Evolutionary conservation across 2,329 filamentous ascomycete genomes (phyloP), one percentile per base, ranked within the genome.

Genomic region (Triangularia setosa): DNA sequence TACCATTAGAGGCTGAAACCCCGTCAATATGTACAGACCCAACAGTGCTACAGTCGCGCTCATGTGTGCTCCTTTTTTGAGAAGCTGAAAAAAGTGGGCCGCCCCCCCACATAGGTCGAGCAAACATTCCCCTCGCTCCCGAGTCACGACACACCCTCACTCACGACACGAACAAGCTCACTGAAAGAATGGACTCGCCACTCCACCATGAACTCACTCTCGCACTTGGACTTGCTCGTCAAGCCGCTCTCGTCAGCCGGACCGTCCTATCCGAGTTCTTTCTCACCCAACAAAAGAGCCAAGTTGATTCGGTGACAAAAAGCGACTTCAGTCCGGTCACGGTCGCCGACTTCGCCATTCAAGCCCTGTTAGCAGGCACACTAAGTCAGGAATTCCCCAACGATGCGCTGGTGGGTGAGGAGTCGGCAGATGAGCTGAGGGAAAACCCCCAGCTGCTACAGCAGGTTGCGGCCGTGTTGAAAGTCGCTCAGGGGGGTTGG

Each of bases 271-370:
- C 58, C 8, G 18, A 53, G 21, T 23, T 44, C 24, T 16, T 27
- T 12, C n/a, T 18, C 1, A n/a, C 23, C 27, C 24, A 33, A 4
- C 18, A 28, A 6, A 24, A 44, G 8, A 52, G 33, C 18, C 12
- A 40, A 14, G 23, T 25, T 40, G 40, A 52, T 27, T 27, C 12
- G 24, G 73, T 85, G 24, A 76, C 81, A 64, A 87, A 87, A 67
- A 79, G 80, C 53, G 84, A 86, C 71, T 74, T 84, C 35, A 84
- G 80, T 62, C 84, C 83, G 2, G 85, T 87, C 56, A 87, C 85
- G 0, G 77, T 86, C 21, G 85, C 81, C 71, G 84, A 87, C 72
- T 86, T 87, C 68, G 84, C 84, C 61, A 80, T 85, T 64, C 84
- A 87, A 69, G 83, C 83, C 0, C 76, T 87, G 4, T 77, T 87